phyloP scores from a whole-genome alignment of 1,284 basidiomycete genomes.

The Marasmius sp. region DNA sequence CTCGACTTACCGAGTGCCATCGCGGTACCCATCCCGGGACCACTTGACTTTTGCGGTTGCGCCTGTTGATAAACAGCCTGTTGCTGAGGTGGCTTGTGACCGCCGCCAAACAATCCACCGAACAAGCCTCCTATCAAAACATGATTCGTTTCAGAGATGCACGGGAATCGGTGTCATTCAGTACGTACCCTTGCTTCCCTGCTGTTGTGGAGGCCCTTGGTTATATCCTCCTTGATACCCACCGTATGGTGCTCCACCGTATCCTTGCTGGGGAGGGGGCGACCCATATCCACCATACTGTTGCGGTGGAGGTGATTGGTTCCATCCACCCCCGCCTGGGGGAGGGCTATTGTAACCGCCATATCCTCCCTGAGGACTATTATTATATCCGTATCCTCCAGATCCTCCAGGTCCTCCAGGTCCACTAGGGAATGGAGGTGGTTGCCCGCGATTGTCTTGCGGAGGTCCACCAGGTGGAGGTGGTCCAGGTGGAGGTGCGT shows the following conservation, averaged over 20 bases:
- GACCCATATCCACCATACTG: conserved; percentile 14
- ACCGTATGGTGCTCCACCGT: not conserved
- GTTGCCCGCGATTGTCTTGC: conserved; percentile 13
- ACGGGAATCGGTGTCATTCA: not conserved
- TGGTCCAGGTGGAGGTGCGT: conserved; percentile 42
- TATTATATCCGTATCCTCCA: conserved; percentile 26
- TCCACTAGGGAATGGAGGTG: conserved; percentile 29
- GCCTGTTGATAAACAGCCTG: conserved; percentile 31
- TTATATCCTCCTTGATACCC: conserved; percentile 12
- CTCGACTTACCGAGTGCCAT: conserved; percentile 36
- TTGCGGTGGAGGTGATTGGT: conserved; percentile 11
- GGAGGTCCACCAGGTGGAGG: conserved; percentile 35
- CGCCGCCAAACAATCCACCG: conserved; percentile 13
- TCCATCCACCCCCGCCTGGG: conserved; percentile 8
- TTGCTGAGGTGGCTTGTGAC: conserved; percentile 4
- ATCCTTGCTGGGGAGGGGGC: conserved; percentile 15
- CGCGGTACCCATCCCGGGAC: conserved; percentile 39
- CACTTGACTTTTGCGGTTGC: conserved; percentile 35
- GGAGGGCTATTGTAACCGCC: conserved; percentile 24
- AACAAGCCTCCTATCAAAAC: not conserved
- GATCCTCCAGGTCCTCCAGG: conserved; percentile 25
- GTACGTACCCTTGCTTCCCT: not conserved
- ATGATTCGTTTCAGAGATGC: not conserved
- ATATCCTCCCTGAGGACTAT: conserved; percentile 14
- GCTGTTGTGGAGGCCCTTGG: conserved; percentile 14